These are phyloP conservation scores for Pulveroboletus sp. DNA, from an alignment of 768 basidiomycete genomes.

Conservation along the genomic window DNA sequence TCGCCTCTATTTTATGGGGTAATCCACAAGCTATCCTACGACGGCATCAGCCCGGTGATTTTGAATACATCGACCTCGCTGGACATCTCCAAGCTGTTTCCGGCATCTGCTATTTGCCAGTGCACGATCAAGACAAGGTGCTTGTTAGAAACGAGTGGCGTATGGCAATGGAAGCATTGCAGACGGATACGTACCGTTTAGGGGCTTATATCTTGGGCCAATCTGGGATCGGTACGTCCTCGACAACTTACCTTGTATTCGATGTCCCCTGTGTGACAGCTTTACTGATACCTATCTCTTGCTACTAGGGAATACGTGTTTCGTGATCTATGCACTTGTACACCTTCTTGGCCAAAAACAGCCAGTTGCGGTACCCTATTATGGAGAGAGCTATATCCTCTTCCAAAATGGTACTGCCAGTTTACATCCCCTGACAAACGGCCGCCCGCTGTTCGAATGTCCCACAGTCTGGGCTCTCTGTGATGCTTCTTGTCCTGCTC, in stretches of 20 bases:
- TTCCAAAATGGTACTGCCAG: not conserved
- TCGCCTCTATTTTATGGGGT: not conserved
- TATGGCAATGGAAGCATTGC: not conserved
- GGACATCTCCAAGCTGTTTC: not conserved
- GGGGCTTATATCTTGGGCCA: not conserved
- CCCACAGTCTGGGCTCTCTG: not conserved
- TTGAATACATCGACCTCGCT: not conserved
- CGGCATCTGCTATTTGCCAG: not conserved
- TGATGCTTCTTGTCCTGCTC: not conserved
- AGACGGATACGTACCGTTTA: not conserved
- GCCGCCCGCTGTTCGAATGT: not conserved
- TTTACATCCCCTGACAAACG: not conserved
- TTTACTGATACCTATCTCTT: not conserved
- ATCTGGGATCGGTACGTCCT: not conserved
- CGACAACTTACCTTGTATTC: no score
- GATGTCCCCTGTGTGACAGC: no score
- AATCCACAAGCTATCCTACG: not conserved
- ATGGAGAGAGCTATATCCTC: not conserved
- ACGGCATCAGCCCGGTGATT: no score
- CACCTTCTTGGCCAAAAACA: not conserved
- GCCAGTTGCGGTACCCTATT: not conserved
- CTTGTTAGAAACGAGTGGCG: not conserved
- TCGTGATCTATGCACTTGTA: not conserved
- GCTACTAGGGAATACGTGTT: not conserved
- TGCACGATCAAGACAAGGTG: not conserved